A percentile compares a stretch with the other conserved stretches of the same genome.
phyloP scores from a whole-genome alignment of 208 protist genomes.

The Leptomonas pyrrhocoris region DNA sequence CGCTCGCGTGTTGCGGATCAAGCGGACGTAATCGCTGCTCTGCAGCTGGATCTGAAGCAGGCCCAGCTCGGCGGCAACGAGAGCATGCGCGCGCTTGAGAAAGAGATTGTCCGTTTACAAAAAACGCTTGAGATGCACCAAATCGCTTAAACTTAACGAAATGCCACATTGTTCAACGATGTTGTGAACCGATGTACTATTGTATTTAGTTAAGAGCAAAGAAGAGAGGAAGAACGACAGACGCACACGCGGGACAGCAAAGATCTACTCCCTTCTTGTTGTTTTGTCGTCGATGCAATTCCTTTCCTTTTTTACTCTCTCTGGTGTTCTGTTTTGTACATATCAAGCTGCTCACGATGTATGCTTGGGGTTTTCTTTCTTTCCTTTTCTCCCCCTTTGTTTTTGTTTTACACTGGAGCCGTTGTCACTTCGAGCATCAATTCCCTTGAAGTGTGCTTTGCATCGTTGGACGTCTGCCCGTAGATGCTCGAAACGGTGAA shows the following conservation, averaged over 20 bases:
- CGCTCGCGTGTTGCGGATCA: constrained; percentile 78
- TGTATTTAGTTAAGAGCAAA: background rate
- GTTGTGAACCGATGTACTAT: background rate
- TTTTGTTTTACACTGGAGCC: background rate
- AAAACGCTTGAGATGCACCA: constrained; percentile 81
- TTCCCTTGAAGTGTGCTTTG: background rate
- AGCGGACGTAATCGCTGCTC: constrained; percentile 69
- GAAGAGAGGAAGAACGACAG: too few relatives aligned
- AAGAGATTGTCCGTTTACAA: constrained; percentile 63
- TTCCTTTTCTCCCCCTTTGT: background rate
- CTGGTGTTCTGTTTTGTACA: constrained; percentile 5
- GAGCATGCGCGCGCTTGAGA: constrained; percentile 43
- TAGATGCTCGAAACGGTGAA: too few relatives aligned
- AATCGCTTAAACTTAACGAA: constrained; percentile 33
- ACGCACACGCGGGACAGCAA: too few relatives aligned
- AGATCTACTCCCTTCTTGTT: too few relatives aligned
- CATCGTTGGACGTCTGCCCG: too few relatives aligned
- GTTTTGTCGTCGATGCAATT: constrained; percentile 10
- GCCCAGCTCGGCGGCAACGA: constrained; percentile 46
- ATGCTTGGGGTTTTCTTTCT: background rate
- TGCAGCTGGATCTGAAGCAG: constrained; percentile 62
- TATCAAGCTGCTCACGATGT: background rate
- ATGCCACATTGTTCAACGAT: background rate
- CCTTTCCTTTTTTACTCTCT: background rate
- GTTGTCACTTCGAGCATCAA: background rate